Percentiles rank a stretch among this genome's conserved stretches.
These are phyloP conservation scores for Lipomyces mesembrius DNA, from an alignment of 805 yeast species.

Conservation along the genomic window DNA sequence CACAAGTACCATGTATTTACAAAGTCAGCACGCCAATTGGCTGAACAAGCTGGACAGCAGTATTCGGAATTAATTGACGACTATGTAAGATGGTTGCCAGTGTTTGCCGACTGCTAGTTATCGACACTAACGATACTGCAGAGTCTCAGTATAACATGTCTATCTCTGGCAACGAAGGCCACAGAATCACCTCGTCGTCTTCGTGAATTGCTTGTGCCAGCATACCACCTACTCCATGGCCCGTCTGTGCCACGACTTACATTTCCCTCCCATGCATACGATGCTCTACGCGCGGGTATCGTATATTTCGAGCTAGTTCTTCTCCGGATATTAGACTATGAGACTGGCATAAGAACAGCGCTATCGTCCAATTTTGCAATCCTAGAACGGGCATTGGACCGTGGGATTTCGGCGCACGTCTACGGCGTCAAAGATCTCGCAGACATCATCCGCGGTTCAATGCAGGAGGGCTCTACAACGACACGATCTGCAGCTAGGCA, in stretches of 20 bases:
- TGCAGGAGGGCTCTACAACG: slow-evolving; percentile 9
- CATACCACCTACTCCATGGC: slow-evolving; percentile 25
- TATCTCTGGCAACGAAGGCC: slow-evolving; percentile 32
- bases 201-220: slow-evolving; percentile 32
- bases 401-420: slow-evolving; percentile 11
- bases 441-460: slow-evolving; percentile 9
- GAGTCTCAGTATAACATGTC: slow-evolving; percentile 22
- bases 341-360: slow-evolving; percentile 8
- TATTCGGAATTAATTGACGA: slow-evolving; percentile 12
- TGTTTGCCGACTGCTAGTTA: neutral
- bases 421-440: slow-evolving; percentile 19
- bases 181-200: slow-evolving; percentile 32
- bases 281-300: slow-evolving; percentile 27
- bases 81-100: slow-evolving; percentile 14
- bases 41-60: neutral
- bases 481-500: slow-evolving; percentile 5
- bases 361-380: slow-evolving; percentile 8
- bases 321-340: slow-evolving; percentile 22
- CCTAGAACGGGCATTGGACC: slow-evolving; percentile 17
- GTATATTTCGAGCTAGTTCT: slow-evolving; percentile 26
- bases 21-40: neutral
- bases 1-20: slow-evolving; percentile 5
- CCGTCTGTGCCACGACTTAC: slow-evolving; percentile 7
- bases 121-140: slow-evolving; percentile 5
- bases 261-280: slow-evolving; percentile 26